A percentile compares a stretch with the other conserved stretches of the same genome.
Conservation (phyloP, 176 grass and related monocot genomes). For the Oryza nivara region DNA sequence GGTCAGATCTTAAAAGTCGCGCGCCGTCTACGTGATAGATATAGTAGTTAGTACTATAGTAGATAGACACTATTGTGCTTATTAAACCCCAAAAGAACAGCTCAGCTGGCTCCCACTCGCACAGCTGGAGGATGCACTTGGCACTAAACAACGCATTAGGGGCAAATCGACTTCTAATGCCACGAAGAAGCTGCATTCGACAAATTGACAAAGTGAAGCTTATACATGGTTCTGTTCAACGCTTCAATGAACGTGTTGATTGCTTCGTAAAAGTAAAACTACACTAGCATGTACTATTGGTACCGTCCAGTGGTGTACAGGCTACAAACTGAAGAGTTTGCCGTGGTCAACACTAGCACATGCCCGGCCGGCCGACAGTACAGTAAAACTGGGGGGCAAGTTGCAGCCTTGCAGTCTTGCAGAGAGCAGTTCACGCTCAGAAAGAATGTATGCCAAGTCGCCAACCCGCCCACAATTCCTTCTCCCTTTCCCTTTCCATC, state of each 20-base stretch:
- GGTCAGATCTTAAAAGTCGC: conserved; percentile 46
- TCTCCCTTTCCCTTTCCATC: not conserved
- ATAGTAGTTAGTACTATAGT: conserved; percentile 13
- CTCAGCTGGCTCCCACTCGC: conserved; percentile 28
- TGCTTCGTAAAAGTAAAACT: conserved; percentile 14
- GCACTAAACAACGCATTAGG: conserved; percentile 23
- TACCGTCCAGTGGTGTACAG: conserved; percentile 24
- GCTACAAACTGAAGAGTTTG: conserved; percentile 24
- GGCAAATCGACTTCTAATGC: not conserved
- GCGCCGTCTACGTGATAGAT: conserved; percentile 58
- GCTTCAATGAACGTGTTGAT: conserved; percentile 23
- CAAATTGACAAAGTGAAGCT: conserved; percentile 7
- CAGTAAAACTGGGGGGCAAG: conserved; percentile 40
- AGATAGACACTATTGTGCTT: not conserved
- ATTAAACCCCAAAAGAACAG: conserved; percentile 30
- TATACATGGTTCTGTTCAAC: conserved; percentile 6
- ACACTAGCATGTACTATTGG: not conserved
- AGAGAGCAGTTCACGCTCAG: conserved; percentile 11
- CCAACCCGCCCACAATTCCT: not conserved
- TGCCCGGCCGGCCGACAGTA: conserved; percentile 16
- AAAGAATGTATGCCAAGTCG: conserved; percentile 37
- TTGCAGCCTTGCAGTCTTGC: conserved; percentile 36
- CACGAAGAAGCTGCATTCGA: conserved; percentile 11
- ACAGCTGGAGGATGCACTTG: conserved; percentile 46
- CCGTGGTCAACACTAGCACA: conserved; percentile 45